Conservation (phyloP, 108 stramenopile genomes). For the Asterionellopsis glacialis region DNA sequence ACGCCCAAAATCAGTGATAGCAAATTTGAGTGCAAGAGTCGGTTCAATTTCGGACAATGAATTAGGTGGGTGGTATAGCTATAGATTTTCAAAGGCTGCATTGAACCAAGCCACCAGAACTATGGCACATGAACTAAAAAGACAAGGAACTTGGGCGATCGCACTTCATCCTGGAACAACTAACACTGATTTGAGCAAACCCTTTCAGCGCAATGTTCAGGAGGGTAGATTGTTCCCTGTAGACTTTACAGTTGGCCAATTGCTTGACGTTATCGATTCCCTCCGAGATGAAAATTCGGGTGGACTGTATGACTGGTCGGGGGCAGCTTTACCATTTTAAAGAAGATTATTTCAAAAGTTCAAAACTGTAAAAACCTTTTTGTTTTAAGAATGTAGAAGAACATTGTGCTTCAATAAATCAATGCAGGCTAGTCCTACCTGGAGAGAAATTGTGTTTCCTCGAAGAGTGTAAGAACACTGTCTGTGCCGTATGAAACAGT, state of each 20-base stretch:
- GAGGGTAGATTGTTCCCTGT: conserved; percentile 75
- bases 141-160: conserved; percentile 59
- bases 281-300: conserved; percentile 55
- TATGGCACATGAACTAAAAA: conserved; percentile 69
- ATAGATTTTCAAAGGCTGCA: conserved; percentile 86
- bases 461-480: no score
- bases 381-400: no score
- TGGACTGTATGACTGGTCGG: conserved; percentile 69
- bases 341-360: no score
- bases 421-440: no score
- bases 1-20: conserved; percentile 55
- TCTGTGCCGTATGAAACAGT: no score
- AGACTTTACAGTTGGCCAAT: conserved; percentile 55
- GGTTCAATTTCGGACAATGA: conserved; percentile 89
- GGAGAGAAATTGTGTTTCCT: no score
- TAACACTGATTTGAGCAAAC: conserved; percentile 83
- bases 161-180: conserved; percentile 93
- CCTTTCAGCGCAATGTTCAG: conserved; percentile 82
- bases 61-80: conserved; percentile 91
- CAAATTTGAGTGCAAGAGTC: conserved; percentile 84
- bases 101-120: conserved; percentile 86
- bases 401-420: no score
- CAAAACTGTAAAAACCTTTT: no score
- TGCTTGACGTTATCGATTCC: conserved; percentile 52
- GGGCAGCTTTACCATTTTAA: conserved; percentile 56